Base-by-base conservation (phyloP, 2,329 filamentous ascomycete genomes). In the Anthostomella pinea region DNA sequence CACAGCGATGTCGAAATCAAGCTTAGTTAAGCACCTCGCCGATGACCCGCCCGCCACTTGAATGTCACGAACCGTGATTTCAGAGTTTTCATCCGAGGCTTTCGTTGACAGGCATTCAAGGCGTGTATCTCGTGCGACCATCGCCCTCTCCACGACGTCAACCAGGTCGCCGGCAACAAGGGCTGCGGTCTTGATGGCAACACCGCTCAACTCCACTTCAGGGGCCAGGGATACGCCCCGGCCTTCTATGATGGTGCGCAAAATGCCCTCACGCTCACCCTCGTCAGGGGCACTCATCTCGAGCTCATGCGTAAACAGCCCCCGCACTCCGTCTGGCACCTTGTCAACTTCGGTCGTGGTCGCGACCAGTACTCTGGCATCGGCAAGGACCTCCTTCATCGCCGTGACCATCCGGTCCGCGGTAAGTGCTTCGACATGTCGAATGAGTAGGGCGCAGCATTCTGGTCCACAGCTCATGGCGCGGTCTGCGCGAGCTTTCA, bases 331-430 rank as follows among this genome's bases (percentile, higher is more conserved):
- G 53, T 96, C 90, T 0, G 91, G 87, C 1, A 98, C 79, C 61
- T 97, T 94, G 58, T 97, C 93, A 1, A 96, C 81, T 50, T 97
- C 91, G 6, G 89, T 95, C 0, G 91, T 96, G 0, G 93, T 98
- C 1, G 93, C 91, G 51, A 98, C 82, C 16, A 98, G 67, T 3
- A 97, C 87, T 36, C 93, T 74, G 3, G 81, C 81, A 30, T 85
- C 83, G n/a, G 78, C 72, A 15, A 96, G 65, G 3, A 97, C 82
- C 43, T 95, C 87, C 56, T 87, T 86, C 57, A 98, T 72, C 0
- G 88, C 86, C 4, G 84, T 77, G 13, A 87, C 81, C 71, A 97
- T 96, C 23, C 91, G 79, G 59, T 97, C 93, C 0, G 90, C 89
- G 2, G 86, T 94, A 46, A 98, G 68, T 1, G 90, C 87, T 51